A percentile compares a stretch with the other conserved stretches of the same genome.
Evolutionary conservation across 2,329 filamentous ascomycete species (phyloP).

Genomic region (Paecilomyces fulvus): DNA sequence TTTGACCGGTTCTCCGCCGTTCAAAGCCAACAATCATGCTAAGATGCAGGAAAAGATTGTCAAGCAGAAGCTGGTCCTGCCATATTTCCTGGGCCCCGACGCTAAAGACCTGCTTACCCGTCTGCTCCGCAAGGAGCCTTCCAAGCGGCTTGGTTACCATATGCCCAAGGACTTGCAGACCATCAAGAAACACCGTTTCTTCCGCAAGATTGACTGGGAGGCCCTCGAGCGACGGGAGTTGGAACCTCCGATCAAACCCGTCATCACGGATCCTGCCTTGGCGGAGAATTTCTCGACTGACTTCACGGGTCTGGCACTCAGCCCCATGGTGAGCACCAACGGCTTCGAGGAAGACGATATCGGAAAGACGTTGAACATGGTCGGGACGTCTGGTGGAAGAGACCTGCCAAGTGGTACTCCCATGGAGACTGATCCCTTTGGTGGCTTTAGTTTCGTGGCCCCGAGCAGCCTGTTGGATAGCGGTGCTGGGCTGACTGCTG

Average conservation of each 20-base stretch:
- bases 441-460: constrained; percentile 42
- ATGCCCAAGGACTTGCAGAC: constrained; percentile 80
- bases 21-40: constrained; percentile 79
- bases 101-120: constrained; percentile 90
- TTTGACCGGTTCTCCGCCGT: constrained; percentile 85
- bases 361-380: constrained; percentile 10
- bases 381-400: constrained; percentile 11
- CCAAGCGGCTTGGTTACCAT: constrained; percentile 76
- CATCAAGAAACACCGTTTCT: constrained; percentile 92
- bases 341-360: constrained; percentile 19
- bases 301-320: constrained; percentile 79
- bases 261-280: constrained; percentile 90
- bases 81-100: constrained; percentile 84
- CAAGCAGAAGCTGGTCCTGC: constrained; percentile 79
- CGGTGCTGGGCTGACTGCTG: constrained; percentile 20
- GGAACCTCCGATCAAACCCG: constrained; percentile 79
- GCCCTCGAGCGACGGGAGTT: constrained; percentile 73
- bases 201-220: constrained; percentile 93
- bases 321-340: constrained; percentile 50
- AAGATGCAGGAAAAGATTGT: constrained; percentile 96
- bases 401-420: constrained; percentile 7
- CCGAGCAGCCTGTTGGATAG: constrained; percentile 39
- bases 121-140: constrained; percentile 82
- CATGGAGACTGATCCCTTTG: constrained; percentile 35
- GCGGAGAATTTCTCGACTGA: constrained; percentile 95